phyloP scores from a whole-genome alignment of 176 grass and related monocot genomes.

The Avena insularis region DNA sequence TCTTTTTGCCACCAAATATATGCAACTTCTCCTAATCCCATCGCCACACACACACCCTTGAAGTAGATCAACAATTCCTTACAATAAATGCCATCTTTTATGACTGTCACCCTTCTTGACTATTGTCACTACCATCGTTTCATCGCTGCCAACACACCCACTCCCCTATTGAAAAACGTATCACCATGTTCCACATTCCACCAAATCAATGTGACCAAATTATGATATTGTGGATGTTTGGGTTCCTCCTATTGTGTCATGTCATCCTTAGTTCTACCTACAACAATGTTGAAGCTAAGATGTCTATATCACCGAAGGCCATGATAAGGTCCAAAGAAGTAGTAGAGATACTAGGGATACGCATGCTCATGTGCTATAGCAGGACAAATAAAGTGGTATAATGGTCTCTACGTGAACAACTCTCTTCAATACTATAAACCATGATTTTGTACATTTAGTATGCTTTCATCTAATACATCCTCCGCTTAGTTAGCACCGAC shows the following conservation, averaged over 20 bases:
- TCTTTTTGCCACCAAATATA: no score
- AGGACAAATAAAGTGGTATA: no score
- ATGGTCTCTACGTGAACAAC: no score
- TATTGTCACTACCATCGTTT: neutral
- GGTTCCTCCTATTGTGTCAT: neutral
- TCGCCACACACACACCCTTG: no score
- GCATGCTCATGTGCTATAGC: neutral
- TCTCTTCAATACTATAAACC: neutral
- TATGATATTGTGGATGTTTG: neutral
- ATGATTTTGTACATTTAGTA: neutral
- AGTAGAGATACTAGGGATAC: rapidly evolving
- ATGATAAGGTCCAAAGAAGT: neutral
- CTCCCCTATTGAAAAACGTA: neutral
- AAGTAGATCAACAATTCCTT: neutral
- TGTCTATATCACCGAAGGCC: neutral
- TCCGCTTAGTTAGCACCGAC: no score
- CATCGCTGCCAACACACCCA: neutral
- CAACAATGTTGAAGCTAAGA: neutral
- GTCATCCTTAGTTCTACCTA: neutral
- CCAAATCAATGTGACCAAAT: neutral
- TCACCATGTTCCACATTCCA: neutral
- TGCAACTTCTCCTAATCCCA: no score
- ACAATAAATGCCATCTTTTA: neutral
- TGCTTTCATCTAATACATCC: neutral
- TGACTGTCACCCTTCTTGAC: neutral